These are phyloP conservation scores for Leptographium wingfieldii DNA, from an alignment of 2,329 filamentous ascomycete genomes.

Conservation along the genomic window DNA sequence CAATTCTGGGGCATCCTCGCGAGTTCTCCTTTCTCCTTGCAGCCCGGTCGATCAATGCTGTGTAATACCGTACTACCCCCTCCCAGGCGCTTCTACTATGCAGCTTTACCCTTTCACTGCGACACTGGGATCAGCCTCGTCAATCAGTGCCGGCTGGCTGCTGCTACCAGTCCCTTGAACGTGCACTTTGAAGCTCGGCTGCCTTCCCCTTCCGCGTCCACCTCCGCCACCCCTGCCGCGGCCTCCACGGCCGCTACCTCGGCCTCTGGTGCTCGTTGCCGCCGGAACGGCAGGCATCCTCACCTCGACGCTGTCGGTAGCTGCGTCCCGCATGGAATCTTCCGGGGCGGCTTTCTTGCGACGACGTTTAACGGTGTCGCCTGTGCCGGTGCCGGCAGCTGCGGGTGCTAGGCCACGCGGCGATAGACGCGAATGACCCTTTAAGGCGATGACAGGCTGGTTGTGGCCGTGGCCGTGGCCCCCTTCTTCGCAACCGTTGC, in stretches of 20 bases:
- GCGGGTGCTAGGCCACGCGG: not conserved
- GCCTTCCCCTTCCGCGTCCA: not conserved
- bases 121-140: not conserved
- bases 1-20: no score
- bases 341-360: not conserved
- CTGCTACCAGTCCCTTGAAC: not conserved
- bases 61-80: no score
- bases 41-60: no score
- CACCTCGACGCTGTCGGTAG: not conserved
- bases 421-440: not conserved
- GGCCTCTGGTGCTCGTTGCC: not conserved
- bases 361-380: not conserved
- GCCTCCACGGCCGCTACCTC: not conserved
- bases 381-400: not conserved
- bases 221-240: not conserved
- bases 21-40: no score
- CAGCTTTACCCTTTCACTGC: not conserved
- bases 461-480: not conserved
- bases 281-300: not conserved
- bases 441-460: no score
- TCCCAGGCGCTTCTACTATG: not conserved
- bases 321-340: not conserved
- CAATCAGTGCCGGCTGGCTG: not conserved
- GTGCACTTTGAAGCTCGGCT: not conserved
- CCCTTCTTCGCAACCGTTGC: not conserved